Conservation (phyloP, 2,329 filamentous ascomycete species). For the Plenodomus biglobosus region DNA sequence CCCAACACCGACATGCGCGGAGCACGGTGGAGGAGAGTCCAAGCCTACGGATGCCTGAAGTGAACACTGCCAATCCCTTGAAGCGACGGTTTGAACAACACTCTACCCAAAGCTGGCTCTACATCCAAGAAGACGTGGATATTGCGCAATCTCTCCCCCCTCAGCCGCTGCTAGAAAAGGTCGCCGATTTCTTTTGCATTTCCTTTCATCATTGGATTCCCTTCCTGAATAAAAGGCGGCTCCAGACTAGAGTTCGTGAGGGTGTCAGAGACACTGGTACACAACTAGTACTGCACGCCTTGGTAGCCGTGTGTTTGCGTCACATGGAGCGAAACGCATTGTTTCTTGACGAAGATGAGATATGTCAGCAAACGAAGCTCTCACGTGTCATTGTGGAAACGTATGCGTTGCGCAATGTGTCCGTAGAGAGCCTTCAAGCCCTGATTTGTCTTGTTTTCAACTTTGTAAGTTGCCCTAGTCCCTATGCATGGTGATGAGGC, state of each 20-base stretch:
- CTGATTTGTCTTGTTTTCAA: slow-evolving; percentile 39
- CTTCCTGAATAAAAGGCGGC: slow-evolving; percentile 35
- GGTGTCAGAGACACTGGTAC: slow-evolving; percentile 15
- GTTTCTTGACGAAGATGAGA: slow-evolving; percentile 32
- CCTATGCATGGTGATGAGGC: neutral
- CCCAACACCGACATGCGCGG: neutral
- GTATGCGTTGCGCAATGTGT: slow-evolving; percentile 27
- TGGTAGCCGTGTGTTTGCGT: slow-evolving; percentile 32
- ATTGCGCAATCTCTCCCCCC: slow-evolving; percentile 31
- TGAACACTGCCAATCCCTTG: slow-evolving; percentile 11
- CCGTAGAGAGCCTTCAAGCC: slow-evolving; percentile 34
- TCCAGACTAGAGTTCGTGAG: slow-evolving; percentile 27
- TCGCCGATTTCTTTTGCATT: slow-evolving; percentile 35
- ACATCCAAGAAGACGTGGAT: slow-evolving; percentile 24
- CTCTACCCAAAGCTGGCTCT: slow-evolving; percentile 16
- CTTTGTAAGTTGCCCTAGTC: slow-evolving; percentile 18
- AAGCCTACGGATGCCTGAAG: neutral
- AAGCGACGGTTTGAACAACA: slow-evolving; percentile 30
- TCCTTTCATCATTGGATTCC: slow-evolving; percentile 43
- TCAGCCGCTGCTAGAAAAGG: slow-evolving; percentile 27
- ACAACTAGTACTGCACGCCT: slow-evolving; percentile 32
- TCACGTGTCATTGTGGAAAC: slow-evolving; percentile 38
- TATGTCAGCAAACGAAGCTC: slow-evolving; percentile 25
- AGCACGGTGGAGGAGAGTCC: neutral
- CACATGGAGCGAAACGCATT: slow-evolving; percentile 27